Evolutionary conservation across 352 stramenopile species (phyloP).

Genomic region (Phytopythium delawarense): DNA sequence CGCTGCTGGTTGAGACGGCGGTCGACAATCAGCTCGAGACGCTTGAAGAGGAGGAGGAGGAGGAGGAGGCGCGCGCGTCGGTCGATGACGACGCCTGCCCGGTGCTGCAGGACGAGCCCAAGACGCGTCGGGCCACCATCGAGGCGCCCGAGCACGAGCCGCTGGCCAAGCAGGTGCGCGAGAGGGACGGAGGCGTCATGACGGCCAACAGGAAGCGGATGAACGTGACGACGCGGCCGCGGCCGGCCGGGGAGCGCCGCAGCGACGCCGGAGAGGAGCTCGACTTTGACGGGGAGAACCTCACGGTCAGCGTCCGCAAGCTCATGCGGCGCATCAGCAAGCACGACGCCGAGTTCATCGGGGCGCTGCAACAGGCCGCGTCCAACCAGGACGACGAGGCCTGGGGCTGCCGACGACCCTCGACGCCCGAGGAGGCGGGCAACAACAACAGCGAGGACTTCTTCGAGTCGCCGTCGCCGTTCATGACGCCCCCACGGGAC

Average conservation of each 20-base stretch:
- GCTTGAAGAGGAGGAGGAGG: conserved; percentile 33
- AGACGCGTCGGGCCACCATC: not conserved
- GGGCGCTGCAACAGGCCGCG: not conserved
- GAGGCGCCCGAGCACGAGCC: not conserved
- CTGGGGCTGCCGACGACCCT: conserved; percentile 6
- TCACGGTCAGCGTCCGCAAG: conserved; percentile 39
- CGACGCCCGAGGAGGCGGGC: conserved; percentile 4
- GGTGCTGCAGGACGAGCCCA: not conserved
- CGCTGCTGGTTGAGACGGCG: conserved; percentile 9
- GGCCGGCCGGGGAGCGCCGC: not conserved
- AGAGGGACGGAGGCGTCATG: conserved; percentile 5
- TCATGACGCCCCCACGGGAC: not conserved
- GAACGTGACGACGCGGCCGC: not conserved
- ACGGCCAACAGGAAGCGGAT: not conserved
- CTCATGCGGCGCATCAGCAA: conserved; percentile 51
- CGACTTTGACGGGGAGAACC: conserved; percentile 38
- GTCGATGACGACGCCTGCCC: conserved; percentile 12
- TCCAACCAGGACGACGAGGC: conserved; percentile 43
- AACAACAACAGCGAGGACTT: not conserved
- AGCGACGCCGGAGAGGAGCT: conserved; percentile 24
- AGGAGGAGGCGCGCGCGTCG: conserved; percentile 21
- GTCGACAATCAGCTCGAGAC: conserved; percentile 32
- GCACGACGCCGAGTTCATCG: conserved; percentile 10
- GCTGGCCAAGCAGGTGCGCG: not conserved
- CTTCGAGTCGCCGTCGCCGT: not conserved